Percentiles rank a stretch among this genome's conserved stretches.
Conservation (phyloP, 2,329 filamentous ascomycete genomes). For the Fusarium secorum region DNA sequence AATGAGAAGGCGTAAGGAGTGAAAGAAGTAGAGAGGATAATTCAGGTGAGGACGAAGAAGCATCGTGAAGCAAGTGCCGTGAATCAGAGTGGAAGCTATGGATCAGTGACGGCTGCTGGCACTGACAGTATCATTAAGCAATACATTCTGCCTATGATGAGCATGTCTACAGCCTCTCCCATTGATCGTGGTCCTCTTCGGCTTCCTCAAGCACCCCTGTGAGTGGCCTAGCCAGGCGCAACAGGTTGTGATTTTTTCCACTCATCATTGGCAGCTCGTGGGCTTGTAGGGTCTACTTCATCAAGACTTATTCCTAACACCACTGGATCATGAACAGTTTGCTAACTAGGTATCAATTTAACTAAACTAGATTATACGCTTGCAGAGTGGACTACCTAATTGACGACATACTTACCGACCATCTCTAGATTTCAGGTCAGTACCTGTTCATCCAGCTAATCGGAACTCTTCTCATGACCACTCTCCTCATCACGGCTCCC, state of each 20-base stretch:
- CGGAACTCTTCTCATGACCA: neutral
- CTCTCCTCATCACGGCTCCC: slow-evolving; percentile 35
- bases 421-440: neutral
- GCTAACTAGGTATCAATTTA: neutral
- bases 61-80: accelerated
- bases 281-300: too few relatives aligned
- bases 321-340: too few relatives aligned
- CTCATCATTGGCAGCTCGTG: accelerated
- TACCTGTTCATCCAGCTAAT: neutral
- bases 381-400: neutral
- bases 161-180: neutral
- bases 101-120: accelerated
- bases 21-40: neutral
- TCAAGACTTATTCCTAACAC: neutral
- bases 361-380: neutral
- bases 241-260: accelerated
- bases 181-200: neutral
- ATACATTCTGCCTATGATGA: too few relatives aligned
- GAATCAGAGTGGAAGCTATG: neutral
- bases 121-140: neutral
- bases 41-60: accelerated
- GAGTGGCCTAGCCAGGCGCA: too few relatives aligned
- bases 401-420: neutral
- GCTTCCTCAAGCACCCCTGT: neutral
- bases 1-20: neutral